These are phyloP conservation scores for Backusella psychrophila DNA, from an alignment of 192 early-diverging fungal genomes.

Conservation along the genomic window DNA sequence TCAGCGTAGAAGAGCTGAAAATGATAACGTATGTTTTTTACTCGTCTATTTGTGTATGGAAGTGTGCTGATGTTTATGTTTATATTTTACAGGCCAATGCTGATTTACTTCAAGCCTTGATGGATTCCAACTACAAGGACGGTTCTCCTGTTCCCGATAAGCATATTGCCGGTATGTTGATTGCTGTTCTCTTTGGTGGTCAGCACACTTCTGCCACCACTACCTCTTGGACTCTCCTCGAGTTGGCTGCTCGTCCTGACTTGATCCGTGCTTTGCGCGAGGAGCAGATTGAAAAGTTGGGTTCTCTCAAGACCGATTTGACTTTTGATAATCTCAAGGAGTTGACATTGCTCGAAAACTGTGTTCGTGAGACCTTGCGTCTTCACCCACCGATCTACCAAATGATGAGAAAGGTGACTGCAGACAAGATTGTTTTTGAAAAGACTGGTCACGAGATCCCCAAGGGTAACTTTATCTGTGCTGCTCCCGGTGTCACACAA, in stretches of 20 bases:
- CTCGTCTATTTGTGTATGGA: background rate
- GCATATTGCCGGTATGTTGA: slow-evolving; percentile 93
- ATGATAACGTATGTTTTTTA: slow-evolving; percentile 25
- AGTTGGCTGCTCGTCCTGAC: slow-evolving; percentile 77
- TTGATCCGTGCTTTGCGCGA: slow-evolving; percentile 64
- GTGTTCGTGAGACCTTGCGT: slow-evolving; percentile 90
- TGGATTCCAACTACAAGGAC: slow-evolving; percentile 86
- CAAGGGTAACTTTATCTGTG: slow-evolving; percentile 84
- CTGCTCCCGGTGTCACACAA: slow-evolving; percentile 77
- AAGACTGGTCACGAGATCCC: slow-evolving; percentile 88
- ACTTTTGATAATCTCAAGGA: slow-evolving; percentile 77
- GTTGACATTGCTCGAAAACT: slow-evolving; percentile 71
- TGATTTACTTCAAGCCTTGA: slow-evolving; percentile 83
- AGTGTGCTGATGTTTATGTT: background rate
- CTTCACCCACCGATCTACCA: slow-evolving; percentile 92
- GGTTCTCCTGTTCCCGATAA: slow-evolving; percentile 81
- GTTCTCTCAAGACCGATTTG: slow-evolving; percentile 52
- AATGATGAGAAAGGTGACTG: slow-evolving; percentile 90
- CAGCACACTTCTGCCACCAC: slow-evolving; percentile 96
- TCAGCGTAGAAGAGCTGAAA: slow-evolving; percentile 64
- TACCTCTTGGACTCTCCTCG: slow-evolving; percentile 86
- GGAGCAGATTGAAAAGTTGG: slow-evolving; percentile 68
- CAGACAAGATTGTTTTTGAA: slow-evolving; percentile 59
- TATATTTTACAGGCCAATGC: slow-evolving; percentile 15
- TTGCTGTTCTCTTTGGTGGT: slow-evolving; percentile 96